Base-by-base conservation (phyloP, 163 green algal species). In the Picocystis sp. region DNA sequence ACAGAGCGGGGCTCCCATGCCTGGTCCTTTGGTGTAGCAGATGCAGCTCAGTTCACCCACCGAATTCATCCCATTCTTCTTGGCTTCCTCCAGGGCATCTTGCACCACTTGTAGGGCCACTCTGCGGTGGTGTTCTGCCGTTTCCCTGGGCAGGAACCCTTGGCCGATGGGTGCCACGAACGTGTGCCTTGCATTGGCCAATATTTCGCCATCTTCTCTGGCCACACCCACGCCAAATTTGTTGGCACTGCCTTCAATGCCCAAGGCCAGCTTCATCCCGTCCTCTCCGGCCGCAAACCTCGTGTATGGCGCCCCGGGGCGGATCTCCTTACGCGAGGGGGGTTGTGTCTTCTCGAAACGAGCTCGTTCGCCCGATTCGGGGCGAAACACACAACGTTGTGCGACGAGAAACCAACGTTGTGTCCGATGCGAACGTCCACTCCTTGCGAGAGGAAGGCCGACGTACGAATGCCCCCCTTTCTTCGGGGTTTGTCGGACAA, bases 221-320 rank as follows among this genome's bases (percentile, higher is more conserved):
- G 92, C 82, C 11, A 94, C 77, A 43, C 85, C 85, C 17, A 94
- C 73, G 8, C 77, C 85, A 22, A 93, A 71, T 61, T 94, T 94
- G 57, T 94, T 94, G 23, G 85, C 85, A 10, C 71, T 86, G 17
- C 85, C 85, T 61, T 94, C 85, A 13, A 94, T 82, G 14, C 84
- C 84, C 3, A 94, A 62, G 0, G 66, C 73, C 1, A 89, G 41
- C 62, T 59, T 72, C 46, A 63, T 51, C 47, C 13, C 41, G 3
- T 35, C 47, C 47, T 14, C 12, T 14, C 12, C 17, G 6, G 21
- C 44, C 5, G 25, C 47, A 5, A 8, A 45, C 10, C n/a, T 14
- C 29, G 8, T 12, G 29, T 8, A 38, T 8, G 29, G 8, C 29
- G 29, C 29, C 29, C 29, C 8, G 29, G 29, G 29, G 29, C 29